A percentile compares a stretch with the other conserved stretches of the same genome.
Evolutionary conservation across 2,329 filamentous ascomycete species (phyloP).

Genomic region (Thyridium curvatum): DNA sequence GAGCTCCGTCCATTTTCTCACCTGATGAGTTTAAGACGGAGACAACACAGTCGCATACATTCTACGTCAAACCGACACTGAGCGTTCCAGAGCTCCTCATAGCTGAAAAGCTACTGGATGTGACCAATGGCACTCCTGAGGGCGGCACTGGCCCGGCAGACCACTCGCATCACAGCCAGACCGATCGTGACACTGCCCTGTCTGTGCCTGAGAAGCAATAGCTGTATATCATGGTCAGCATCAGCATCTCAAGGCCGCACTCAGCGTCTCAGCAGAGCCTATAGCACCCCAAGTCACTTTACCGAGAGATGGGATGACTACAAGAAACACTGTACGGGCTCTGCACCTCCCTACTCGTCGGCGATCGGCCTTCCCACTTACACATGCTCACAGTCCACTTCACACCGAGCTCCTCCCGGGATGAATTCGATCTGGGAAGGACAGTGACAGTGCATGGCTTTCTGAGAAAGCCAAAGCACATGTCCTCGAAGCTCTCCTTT

Average conservation of each 20-base stretch:
- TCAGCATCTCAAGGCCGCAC: too few species aligned
- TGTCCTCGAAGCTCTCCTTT: conserved; percentile 67
- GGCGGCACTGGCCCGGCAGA: background rate
- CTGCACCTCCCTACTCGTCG: background rate
- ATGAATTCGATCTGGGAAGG: conserved; percentile 20
- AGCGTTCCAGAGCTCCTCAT: too few species aligned
- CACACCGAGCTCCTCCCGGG: conserved; percentile 16
- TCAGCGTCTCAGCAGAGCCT: too few species aligned
- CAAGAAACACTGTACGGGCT: conserved; percentile 33
- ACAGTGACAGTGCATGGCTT: conserved; percentile 62
- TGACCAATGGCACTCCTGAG: conserved; percentile 10
- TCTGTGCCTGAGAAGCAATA: too few species aligned
- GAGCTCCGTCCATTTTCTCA: too few species aligned
- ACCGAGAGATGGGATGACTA: conserved; percentile 27
- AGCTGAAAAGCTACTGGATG: conserved; percentile 2
- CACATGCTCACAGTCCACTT: conserved; percentile 17
- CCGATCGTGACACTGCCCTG: background rate
- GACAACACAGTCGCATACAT: too few species aligned
- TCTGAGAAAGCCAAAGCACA: conserved; percentile 59
- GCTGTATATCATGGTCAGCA: too few species aligned
- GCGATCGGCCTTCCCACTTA: background rate
- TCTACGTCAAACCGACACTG: too few species aligned
- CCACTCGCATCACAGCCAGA: too few species aligned
- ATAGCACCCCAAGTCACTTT: background rate
- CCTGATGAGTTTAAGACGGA: too few species aligned